Base-by-base conservation (phyloP, 352 stramenopile species). In the Pythium phragmitis region DNA sequence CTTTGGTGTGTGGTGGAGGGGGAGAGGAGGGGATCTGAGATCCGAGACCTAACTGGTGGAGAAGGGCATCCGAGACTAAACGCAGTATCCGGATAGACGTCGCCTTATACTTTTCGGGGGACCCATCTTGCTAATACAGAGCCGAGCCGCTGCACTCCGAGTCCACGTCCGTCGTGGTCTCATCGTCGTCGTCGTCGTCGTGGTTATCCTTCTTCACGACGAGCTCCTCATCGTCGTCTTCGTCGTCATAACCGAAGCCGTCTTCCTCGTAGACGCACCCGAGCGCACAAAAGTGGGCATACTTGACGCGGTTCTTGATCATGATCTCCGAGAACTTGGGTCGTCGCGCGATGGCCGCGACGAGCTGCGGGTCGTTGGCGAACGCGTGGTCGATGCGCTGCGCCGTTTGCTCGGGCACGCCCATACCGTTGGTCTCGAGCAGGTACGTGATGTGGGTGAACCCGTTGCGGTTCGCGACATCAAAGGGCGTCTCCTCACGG, bases 231-330 rank as follows among this genome's bases (percentile, higher is more conserved):
- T 69, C 60, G 3, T 61, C 61, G 45, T 70, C 67, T 21, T 73
- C 67, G 19, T 66, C 54, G 21, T 64, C 54, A 13, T 68, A 7
- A 26, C n/a, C 52, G 43, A 64, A 16, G 30, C 49, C 28, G n/a
- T 67, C 52, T 57, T 88, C 79, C 60, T 92, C 84, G 17, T 71
- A 70, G 17, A 92, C 52, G 48, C 77, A 76, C 19, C 84, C 84
- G 28, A 92, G 68, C 50, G 71, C 73, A 30, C 78, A 87, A 37
- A 85, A 88, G 17, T 67, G 58, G 14, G 84, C 80, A 67, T 91
- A 92, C 61, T 89, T 91, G 68, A 91, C 71, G 49, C 85, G 84
- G 61, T 91, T 84, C 69, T 86, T 87, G 51, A 92, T 70, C 52
- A 92, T 88, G 23, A 92, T 69, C 51, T 89, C 79, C 6, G 82